phyloP scores from a whole-genome alignment of 2,329 filamentous ascomycete genomes.

The Trichoderma afroharzianum region DNA sequence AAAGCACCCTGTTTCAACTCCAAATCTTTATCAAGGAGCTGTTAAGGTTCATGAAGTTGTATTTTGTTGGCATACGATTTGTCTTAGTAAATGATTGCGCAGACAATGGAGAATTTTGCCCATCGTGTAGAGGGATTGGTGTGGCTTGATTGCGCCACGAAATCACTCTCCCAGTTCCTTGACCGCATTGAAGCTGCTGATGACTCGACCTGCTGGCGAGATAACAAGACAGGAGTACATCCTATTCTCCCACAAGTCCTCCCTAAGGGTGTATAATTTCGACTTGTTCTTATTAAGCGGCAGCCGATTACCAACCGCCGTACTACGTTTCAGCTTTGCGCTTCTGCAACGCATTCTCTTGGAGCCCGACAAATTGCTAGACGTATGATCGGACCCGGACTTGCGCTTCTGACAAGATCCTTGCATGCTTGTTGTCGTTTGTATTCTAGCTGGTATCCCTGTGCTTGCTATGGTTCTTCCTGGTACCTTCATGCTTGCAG shows the following conservation, averaged over 20 bases:
- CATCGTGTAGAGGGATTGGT: constrained; percentile 4
- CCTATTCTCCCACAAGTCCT: constrained; percentile 19
- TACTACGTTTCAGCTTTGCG: background rate
- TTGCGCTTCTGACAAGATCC: background rate
- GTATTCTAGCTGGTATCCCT: too few species aligned
- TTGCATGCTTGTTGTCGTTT: background rate
- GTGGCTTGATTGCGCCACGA: constrained; percentile 13
- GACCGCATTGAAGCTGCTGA: constrained; percentile 11
- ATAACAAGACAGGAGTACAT: constrained; percentile 16
- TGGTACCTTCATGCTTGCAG: background rate
- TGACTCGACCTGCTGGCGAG: constrained; percentile 15
- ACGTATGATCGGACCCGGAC: background rate
- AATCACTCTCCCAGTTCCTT: constrained; percentile 13
- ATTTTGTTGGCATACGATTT: background rate
- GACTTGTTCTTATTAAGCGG: background rate
- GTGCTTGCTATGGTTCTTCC: background rate
- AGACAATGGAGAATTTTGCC: constrained; percentile 7
- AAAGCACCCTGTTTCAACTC: background rate
- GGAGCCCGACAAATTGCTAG: background rate
- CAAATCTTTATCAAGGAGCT: background rate
- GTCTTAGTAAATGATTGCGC: background rate
- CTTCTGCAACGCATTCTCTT: background rate
- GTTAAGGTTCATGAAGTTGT: background rate
- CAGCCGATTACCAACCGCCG: background rate
- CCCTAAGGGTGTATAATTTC: constrained; percentile 14